Base-by-base conservation (phyloP, 2,329 filamentous ascomycete genomes). In the Hypoxylon sp. region DNA sequence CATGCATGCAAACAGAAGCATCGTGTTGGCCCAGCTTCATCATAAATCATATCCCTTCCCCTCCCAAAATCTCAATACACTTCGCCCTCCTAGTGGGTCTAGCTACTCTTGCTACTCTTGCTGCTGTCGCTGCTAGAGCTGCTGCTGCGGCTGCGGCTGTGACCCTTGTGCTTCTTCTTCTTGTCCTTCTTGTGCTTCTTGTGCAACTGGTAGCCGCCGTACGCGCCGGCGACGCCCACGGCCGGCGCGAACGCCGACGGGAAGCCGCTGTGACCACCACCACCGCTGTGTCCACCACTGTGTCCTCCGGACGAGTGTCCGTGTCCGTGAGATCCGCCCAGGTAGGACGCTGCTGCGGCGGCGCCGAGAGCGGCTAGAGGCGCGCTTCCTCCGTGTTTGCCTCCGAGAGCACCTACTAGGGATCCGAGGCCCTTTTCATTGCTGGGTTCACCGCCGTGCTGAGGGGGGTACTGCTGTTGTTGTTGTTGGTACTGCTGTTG, bases 131-230 rank as follows among this genome's bases (percentile, higher is more conserved):
- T 64, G 26, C 62, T 57, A 7, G 57, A 60, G 45, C 64, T 65
- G 12, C 55, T 55, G 31, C 59, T 64, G 7, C 63, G 53, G 31
- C 59, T 64, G 7, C 63, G 53, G 36, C 63, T 66, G 21, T 54
- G 61, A 7, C 58, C 51, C 52, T 64, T 65, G 34, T 65, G 59
- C 45, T 63, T 65, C 59, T 66, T 65, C 59, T 66, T 63, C 16
- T 45, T 43, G 5, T 63, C 43, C 9, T 61, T 51, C 54, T 65
- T 64, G 19, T 63, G 38, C 31, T 62, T 62, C 51, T 65, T 62
- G 11, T 44, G 16, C 48, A 26, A 36, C 41, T 56, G 53, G 15
- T 59, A 41, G 1, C 31, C 56, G 6, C 40, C 56, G n/a, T 60
- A 54, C 2, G 51, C 57, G 2, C 20, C 53, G 7, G 38, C 59